A percentile compares a stretch with the other conserved stretches of the same genome.
Conservation (phyloP, 2,329 filamentous ascomycete species). For the Hymenoscyphus albidus region DNA sequence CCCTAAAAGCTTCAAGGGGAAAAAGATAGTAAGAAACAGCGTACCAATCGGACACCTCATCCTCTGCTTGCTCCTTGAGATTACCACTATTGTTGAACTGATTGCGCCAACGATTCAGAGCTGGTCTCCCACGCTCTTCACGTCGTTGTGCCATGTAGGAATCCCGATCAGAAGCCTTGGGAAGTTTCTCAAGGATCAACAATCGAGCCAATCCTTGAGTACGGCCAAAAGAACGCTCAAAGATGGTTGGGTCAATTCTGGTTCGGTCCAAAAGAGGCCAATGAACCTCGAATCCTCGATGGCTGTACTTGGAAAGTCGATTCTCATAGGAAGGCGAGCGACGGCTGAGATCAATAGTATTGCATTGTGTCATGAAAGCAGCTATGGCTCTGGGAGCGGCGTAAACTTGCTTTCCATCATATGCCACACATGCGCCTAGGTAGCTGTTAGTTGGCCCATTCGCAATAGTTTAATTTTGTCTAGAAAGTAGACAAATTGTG, state of each 20-base stretch:
- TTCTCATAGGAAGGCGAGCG: slow-evolving; percentile 86
- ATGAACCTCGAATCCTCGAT: slow-evolving; percentile 78
- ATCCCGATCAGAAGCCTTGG: slow-evolving; percentile 64
- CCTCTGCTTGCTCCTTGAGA: slow-evolving; percentile 72
- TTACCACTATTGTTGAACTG: slow-evolving; percentile 56
- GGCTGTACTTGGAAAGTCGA: slow-evolving; percentile 79
- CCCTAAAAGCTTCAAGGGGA: too few species aligned
- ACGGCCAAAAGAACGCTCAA: slow-evolving; percentile 72
- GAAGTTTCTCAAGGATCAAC: slow-evolving; percentile 74
- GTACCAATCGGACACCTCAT: slow-evolving; percentile 77
- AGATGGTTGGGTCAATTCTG: slow-evolving; percentile 81
- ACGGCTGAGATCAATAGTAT: slow-evolving; percentile 73
- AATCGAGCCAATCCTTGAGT: slow-evolving; percentile 75
- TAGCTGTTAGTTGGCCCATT: not conserved
- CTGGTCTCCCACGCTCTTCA: slow-evolving; percentile 66
- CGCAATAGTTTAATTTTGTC: not conserved
- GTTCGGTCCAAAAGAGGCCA: slow-evolving; percentile 72
- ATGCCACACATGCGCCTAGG: slow-evolving; percentile 63
- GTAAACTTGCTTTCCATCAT: slow-evolving; percentile 76
- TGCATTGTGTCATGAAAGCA: slow-evolving; percentile 78
- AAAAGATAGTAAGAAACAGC: too few species aligned
- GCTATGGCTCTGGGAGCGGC: slow-evolving; percentile 71
- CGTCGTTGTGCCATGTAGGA: slow-evolving; percentile 67
- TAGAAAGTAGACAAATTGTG: not conserved
- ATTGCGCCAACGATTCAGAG: slow-evolving; percentile 42